Conservation (phyloP, 2,329 filamentous ascomycete genomes). For the Beauveria sp. region DNA sequence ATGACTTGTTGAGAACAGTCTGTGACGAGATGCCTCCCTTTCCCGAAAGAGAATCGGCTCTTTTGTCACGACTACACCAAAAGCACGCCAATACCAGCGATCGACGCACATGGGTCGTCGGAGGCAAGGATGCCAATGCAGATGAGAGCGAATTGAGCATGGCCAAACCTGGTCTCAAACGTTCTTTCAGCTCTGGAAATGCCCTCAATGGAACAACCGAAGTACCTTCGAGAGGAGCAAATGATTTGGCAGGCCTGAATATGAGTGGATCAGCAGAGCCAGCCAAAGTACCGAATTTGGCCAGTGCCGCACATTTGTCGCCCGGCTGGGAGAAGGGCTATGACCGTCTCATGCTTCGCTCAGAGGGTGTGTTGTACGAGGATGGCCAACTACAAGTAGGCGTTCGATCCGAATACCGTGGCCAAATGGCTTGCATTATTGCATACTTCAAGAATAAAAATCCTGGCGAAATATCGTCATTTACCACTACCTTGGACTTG, state of each 20-base stretch:
- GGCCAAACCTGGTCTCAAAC: conserved; percentile 75
- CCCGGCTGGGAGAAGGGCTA: conserved; percentile 93
- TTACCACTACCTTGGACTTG: conserved; percentile 89
- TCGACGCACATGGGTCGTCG: conserved; percentile 96
- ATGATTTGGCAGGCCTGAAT: conserved; percentile 77
- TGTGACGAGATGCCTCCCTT: conserved; percentile 99
- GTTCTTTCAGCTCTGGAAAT: conserved; percentile 66
- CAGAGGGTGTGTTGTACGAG: conserved; percentile 89
- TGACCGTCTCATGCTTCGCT: conserved; percentile 67
- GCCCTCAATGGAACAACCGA: conserved; percentile 40
- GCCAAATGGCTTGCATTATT: conserved; percentile 92
- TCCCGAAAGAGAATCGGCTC: conserved; percentile 84
- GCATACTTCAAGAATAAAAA: conserved; percentile 96
- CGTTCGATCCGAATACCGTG: conserved; percentile 85
- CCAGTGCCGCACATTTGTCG: conserved; percentile 84
- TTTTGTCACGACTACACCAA: conserved; percentile 87
- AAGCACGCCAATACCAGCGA: conserved; percentile 91
- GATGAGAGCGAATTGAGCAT: conserved; percentile 74
- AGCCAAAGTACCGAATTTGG: conserved; percentile 70
- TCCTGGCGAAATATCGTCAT: conserved; percentile 73
- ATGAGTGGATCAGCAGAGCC: conserved; percentile 57
- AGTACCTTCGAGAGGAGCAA: conserved; percentile 41
- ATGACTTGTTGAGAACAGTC: conserved; percentile 85
- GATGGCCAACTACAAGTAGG: conserved; percentile 92
- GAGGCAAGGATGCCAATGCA: conserved; percentile 86